A percentile compares a stretch with the other conserved stretches of the same genome.
phyloP scores from a whole-genome alignment of 2,329 filamentous ascomycete genomes.

The Fusarium sp. region DNA sequence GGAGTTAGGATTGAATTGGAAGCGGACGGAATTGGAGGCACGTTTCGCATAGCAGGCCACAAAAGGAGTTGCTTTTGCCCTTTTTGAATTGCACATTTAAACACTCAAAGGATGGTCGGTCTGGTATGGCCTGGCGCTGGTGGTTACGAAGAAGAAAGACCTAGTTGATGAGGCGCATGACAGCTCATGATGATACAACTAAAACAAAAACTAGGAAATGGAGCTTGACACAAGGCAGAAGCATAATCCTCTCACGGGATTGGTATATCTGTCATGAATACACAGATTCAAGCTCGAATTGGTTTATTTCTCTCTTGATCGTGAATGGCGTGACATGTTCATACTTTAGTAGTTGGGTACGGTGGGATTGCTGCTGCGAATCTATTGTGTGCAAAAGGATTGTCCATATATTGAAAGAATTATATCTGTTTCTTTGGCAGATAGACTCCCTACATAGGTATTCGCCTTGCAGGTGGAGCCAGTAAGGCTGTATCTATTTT shows the following conservation, averaged over 20 bases:
- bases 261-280: slow-evolving; percentile 31
- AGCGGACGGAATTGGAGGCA: slow-evolving; percentile 36
- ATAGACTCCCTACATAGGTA: too few species aligned
- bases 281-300: slow-evolving; percentile 33
- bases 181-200: slow-evolving; percentile 33
- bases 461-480: too few species aligned
- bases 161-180: slow-evolving; percentile 43
- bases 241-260: not conserved
- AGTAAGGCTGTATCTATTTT: not conserved
- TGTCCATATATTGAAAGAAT: too few species aligned
- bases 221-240: slow-evolving; percentile 31
- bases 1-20: slow-evolving; percentile 50
- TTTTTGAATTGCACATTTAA: slow-evolving; percentile 46
- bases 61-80: slow-evolving; percentile 40
- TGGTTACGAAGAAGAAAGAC: slow-evolving; percentile 40
- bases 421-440: too few species aligned
- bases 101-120: slow-evolving; percentile 40
- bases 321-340: not conserved
- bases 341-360: not conserved
- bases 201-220: slow-evolving; percentile 30
- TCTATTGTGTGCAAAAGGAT: not conserved
- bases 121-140: slow-evolving; percentile 43
- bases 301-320: not conserved
- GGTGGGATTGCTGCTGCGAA: not conserved
- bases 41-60: slow-evolving; percentile 36